Evolutionary conservation across 805 yeast species (phyloP), one percentile per base, ranked within the genome.

Genomic region (Candida suzukii): DNA sequence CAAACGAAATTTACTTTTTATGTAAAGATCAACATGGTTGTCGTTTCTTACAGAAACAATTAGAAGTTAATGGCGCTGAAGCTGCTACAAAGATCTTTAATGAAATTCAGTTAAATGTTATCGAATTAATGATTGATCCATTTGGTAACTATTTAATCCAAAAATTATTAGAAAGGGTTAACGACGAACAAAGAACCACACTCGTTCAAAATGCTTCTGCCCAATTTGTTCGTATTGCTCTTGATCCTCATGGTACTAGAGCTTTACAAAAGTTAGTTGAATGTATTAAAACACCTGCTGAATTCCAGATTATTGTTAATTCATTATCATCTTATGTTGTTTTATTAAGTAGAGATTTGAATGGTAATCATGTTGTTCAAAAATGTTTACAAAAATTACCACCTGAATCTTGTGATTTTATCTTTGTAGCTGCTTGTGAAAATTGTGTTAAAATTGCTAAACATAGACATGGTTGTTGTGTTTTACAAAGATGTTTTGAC

Each of bases 1-100:
- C 73, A 16, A 88, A 88, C 36, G 80, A 79, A 43, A 82, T 91
- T 40, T 84, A 77, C 56, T 73, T 85, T 1, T 68, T 93, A 47
- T 90, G 98, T 65, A 87, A 82, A 56, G 99, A 91, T 59, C 98
- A 91, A 64, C 96, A 91, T 58, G 98, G 99, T 9, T 91, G 98
- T 58, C 72, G 99, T 44, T 88, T 85, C 59, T 66, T 91, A 47
- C 99, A 91, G 63, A 78, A 83, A 47, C 95, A 88, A 58, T 70
- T 93, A 49, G 95, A 88, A 51, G 59, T 71, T 36, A 73, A 75
- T 11, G 77, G 74, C 26, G 61, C 67, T n/a, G 65, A 70, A 38
- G 86, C 84, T 13, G 83, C 90, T 9, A 73, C 83, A 25, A 66
- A 79, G 56, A 86, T 93, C 37, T 90, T 88, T 63, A 77, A 78